Evolutionary conservation across 1,284 basidiomycete genomes (phyloP), one percentile per base, ranked within the genome.

Genomic region (Leccinum subrobustum): DNA sequence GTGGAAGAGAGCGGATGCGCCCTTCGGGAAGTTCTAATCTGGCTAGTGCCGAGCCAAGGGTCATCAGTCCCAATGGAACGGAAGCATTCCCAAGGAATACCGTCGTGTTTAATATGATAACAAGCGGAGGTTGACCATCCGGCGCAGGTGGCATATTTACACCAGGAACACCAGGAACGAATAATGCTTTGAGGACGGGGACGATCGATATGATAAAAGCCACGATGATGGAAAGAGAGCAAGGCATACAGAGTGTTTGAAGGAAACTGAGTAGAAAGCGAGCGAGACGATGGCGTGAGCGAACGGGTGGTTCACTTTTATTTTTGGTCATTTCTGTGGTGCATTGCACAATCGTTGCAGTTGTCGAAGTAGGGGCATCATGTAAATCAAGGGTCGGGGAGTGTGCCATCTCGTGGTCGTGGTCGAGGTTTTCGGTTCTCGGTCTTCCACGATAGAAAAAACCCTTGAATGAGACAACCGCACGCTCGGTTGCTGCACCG

Each of bases 1-100:
- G 68, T 0, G 92, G 92, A 12, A 92, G 75, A 3, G 76, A 77
- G 12, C 66, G 73, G 84, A 79, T 85, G 62, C 79, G 76, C 23
- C 75, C 76, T 14, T 42, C 42, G 1, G 86, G 84, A 3, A 91
- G 71, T 44, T 82, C 78, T 57, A 94, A 70, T 47, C 88, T 77
- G 0, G 91, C 90, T 27, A 94, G 80, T 1, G 88, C 86, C 0
- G 87, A 86, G 0, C 93, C 93, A 1, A 94, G 77, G 23, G 86
- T 85, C 12, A 92, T 82, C 31, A 95, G 74, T 1, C 87, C 88
- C 1, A 92, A 71, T 0, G 92, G 92, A 1, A 94, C 84, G 1
- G 84, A 84, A 0, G 91, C 88, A 0, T 76, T 84, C 1, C 91
- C 91, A 11, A 93, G 78, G 68, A 93, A 93, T 1, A 74, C 75